phyloP scores from a whole-genome alignment of 2,329 filamentous ascomycete genomes.

The Penicillium brevicompactum region DNA sequence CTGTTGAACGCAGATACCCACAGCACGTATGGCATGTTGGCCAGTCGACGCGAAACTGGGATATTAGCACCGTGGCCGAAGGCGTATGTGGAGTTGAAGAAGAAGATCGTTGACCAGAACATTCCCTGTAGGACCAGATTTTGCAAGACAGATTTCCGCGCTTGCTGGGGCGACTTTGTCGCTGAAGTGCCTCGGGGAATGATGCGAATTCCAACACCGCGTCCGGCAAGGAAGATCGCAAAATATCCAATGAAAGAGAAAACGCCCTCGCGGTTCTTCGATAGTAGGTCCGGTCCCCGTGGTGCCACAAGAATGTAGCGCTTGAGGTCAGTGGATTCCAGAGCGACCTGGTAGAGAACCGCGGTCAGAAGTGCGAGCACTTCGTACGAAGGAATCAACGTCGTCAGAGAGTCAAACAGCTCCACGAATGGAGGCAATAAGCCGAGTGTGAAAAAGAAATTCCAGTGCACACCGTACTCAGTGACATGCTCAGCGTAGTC shows the following conservation, averaged over 20 bases:
- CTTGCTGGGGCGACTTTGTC: constrained; percentile 46
- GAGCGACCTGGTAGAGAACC: constrained; percentile 70
- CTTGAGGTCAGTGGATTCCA: constrained; percentile 78
- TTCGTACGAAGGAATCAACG: constrained; percentile 74
- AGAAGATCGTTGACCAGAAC: constrained; percentile 72
- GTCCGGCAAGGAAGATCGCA: constrained; percentile 89
- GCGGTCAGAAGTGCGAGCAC: constrained; percentile 70
- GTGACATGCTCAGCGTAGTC: constrained; percentile 97
- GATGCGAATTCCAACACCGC: constrained; percentile 77
- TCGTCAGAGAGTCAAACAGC: constrained; percentile 72
- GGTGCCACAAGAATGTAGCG: constrained; percentile 81
- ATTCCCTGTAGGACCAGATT: constrained; percentile 66
- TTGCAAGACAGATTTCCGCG: constrained; percentile 60
- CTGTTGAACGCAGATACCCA: constrained; percentile 94
- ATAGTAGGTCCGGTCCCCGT: constrained; percentile 71
- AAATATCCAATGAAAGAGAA: constrained; percentile 94
- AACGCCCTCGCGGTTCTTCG: constrained; percentile 92
- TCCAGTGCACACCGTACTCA: constrained; percentile 98
- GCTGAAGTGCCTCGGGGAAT: constrained; percentile 64
- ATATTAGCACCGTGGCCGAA: constrained; percentile 68
- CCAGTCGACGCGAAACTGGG: constrained; percentile 80
- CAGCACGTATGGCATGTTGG: constrained; percentile 89
- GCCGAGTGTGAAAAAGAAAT: constrained; percentile 97
- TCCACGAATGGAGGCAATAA: constrained; percentile 88
- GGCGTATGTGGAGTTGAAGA: constrained; percentile 65